phyloP scores from a whole-genome alignment of 768 basidiomycete species.

The Tulasnella sp. region DNA sequence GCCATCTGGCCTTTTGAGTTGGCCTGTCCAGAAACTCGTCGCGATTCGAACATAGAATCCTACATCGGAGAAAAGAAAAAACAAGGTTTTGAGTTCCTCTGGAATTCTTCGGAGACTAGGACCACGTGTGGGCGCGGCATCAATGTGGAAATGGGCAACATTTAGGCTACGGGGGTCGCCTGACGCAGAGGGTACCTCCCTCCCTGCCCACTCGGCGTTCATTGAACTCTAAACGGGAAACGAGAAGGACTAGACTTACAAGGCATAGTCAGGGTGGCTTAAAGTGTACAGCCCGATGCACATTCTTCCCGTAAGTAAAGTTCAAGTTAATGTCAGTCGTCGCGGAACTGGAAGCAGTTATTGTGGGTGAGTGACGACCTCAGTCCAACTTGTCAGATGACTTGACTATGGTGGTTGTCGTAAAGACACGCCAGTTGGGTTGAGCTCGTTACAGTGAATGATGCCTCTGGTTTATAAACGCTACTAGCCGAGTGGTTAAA shows the following conservation, averaged over 20 bases:
- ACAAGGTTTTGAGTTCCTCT: neutral
- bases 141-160: neutral
- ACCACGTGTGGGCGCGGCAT: neutral
- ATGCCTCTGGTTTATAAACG: neutral
- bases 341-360: no score
- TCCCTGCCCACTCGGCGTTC: neutral
- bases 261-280: constrained; percentile 7
- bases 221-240: neutral
- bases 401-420: neutral
- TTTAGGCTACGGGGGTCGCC: neutral
- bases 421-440: neutral
- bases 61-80: neutral
- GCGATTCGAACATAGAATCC: constrained; percentile 15
- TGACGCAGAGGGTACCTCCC: neutral
- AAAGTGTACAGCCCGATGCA: constrained; percentile 14
- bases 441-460: neutral
- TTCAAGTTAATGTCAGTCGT: neutral
- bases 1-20: constrained; percentile 7
- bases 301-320: neutral
- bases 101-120: neutral
- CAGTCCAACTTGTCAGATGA: neutral
- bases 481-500: neutral
- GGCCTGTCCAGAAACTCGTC: constrained; percentile 14
- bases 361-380: neutral
- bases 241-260: constrained; percentile 4